Base-by-base conservation (phyloP, 1,139 yeast species). In the Pneumocystis carinii region DNA sequence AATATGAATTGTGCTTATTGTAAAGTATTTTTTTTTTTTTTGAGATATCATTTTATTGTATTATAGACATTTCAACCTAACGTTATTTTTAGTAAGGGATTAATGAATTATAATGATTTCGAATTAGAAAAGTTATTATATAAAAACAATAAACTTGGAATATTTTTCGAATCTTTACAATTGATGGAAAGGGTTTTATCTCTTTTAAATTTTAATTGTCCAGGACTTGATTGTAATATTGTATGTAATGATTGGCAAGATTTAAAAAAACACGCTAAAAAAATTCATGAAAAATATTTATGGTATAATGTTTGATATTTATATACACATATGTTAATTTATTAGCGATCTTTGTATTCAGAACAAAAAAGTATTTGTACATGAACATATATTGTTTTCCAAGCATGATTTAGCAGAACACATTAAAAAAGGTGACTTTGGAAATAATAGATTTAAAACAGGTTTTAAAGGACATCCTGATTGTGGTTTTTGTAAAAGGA, bases 381-480 rank as follows among this genome's bases (percentile, higher is more conserved):
- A 76, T 15, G 97, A 92, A 72, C 77, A 89, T 64, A 78, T 79
- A 56, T 73, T 87, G 27, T 88, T 81, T 72, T 79, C 84, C 1
- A 78, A 78, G 59, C 82, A 82, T 65, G 85, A 83, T 67, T 78
- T 92, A 61, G 83, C 81, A 66, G 79, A 76, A 62, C 99, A 92
- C 74, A 86, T 85, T 71, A 73, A 79, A 5, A 79, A 77, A 58
- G 97, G 96, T 59, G 81, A 80, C 68, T 59, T 58, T 12, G 53
- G 57, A 42, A 41, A 57, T 12, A 61, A 65, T 8, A 56, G 61
- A 3, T 71, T 72, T 19, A 80, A 78, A 60, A 74, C 76, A 24
- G 97, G 97, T 2, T 90, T 90, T 72, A 77, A 75, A 12, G 97
- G 97, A 0, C 99, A 92, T 72, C 97, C 97, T 0, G 79, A 80